Percentiles rank a stretch among this genome's conserved stretches.
Evolutionary conservation across 257 asterid species (phyloP).

Genomic region (Jacaranda copaia): DNA sequence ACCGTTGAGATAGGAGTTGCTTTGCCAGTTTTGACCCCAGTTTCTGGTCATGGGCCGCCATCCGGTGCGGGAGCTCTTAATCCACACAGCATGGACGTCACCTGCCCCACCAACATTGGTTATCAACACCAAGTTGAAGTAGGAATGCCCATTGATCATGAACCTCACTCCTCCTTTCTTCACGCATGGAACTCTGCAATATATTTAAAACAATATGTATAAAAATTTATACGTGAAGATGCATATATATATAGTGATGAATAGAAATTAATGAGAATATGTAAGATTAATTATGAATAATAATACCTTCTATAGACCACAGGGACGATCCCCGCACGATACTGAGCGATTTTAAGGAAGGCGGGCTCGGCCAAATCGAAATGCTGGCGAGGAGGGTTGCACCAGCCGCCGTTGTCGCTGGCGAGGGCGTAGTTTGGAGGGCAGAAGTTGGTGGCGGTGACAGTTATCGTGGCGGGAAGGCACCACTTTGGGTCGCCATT

Average conservation of each 20-base stretch:
- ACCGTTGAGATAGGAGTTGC: slow-evolving; percentile 47
- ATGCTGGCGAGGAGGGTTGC: slow-evolving; percentile 68
- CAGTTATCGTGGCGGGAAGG: slow-evolving; percentile 44
- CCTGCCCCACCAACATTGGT: slow-evolving; percentile 72
- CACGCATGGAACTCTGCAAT: slow-evolving; percentile 52
- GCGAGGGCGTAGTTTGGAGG: slow-evolving; percentile 65
- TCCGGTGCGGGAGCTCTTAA: slow-evolving; percentile 54
- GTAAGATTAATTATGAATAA: too few relatives aligned
- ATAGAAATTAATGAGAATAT: too few relatives aligned
- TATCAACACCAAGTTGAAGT: slow-evolving; percentile 56
- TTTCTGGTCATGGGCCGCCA: slow-evolving; percentile 63
- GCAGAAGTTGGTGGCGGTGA: slow-evolving; percentile 69
- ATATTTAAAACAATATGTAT: not conserved
- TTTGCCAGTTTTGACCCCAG: slow-evolving; percentile 78
- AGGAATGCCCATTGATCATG: slow-evolving; percentile 62
- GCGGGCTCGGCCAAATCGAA: slow-evolving; percentile 64
- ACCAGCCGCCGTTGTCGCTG: slow-evolving; percentile 63
- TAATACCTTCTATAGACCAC: slow-evolving; percentile 47
- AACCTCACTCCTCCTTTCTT: slow-evolving; percentile 65
- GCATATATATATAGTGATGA: too few relatives aligned
- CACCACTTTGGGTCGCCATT: slow-evolving; percentile 47
- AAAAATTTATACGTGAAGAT: too few relatives aligned
- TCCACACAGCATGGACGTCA: slow-evolving; percentile 52
- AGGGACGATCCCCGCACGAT: slow-evolving; percentile 62
- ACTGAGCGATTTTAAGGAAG: slow-evolving; percentile 53